Base-by-base conservation (phyloP, 2,329 filamentous ascomycete genomes). In the Shiraia bambusicola region DNA sequence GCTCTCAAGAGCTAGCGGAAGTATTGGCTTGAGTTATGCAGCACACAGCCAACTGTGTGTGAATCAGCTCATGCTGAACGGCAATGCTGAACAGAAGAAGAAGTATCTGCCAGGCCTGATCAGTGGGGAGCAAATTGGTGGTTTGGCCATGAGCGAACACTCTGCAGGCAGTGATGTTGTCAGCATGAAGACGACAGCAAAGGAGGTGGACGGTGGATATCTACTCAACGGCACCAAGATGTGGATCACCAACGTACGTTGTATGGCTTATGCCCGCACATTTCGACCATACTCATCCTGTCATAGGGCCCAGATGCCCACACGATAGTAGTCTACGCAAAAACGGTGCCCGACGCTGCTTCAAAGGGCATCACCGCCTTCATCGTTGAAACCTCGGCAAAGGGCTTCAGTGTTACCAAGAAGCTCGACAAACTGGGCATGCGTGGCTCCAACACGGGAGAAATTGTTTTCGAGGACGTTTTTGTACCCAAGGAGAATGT, bases 371-470 rank as follows among this genome's bases (percentile, higher is more conserved):
- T 98, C 67, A 95, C 92, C 1, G 92, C 92, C 6, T 96, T 97
- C 72, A 78, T 98, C 25, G 87, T 97, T 28, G 85, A 94, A 56
- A 82, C 79, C 3, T 78, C 76, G 8, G 60, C 69, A 8, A 72
- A 82, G 27, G 92, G 93, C 30, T 97, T 96, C 75, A 86, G 83
- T 50, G 91, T 89, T 59, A 83, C 89, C 6, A 80, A 88, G 49
- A 97, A 97, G 72, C 82, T 97, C 13, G 92, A 97, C 76, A 97
- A 98, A 74, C 86, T 98, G 69, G 93, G 93, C 55, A 98, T 98
- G 93, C 82, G 93, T 42, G 93, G 93, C 45, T 93, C 87, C 56
- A 96, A 96, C 72, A 97, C 93, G 0, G 93, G 93, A 59, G 93
- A 97, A 70, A 80, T 97, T 16, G 80, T 92, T 41, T 94, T 97